Conservation (phyloP, 345 rosid species). For the Capsella bursapastoris region DNA sequence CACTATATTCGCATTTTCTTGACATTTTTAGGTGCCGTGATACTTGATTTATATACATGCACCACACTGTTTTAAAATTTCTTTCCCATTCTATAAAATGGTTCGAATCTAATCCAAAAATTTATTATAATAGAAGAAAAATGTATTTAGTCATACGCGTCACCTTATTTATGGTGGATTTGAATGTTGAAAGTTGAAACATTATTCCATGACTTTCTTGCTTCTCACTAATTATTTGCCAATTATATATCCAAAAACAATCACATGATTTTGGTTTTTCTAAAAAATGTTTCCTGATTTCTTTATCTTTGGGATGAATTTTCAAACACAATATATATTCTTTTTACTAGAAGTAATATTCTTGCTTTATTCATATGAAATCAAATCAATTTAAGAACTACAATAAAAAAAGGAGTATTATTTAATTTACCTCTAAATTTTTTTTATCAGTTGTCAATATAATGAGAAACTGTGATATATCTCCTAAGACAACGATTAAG, state of each 20-base stretch:
- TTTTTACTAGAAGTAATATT: not conserved
- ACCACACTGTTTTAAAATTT: not conserved
- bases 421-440: not conserved
- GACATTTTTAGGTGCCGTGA: conserved; percentile 15
- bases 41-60: not conserved
- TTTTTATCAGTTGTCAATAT: not conserved
- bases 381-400: not conserved
- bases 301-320: not conserved
- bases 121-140: not conserved
- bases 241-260: not conserved
- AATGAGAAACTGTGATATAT: not conserved
- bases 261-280: not conserved
- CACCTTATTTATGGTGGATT: conserved; percentile 19
- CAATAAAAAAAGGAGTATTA: too few species aligned
- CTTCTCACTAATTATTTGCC: not conserved
- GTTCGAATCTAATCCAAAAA: conserved; percentile 19
- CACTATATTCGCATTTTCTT: conserved; percentile 15
- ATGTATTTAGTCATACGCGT: not conserved
- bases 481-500: not conserved
- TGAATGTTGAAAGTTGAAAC: conserved; percentile 23
- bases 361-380: not conserved
- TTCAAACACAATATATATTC: not conserved
- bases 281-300: too few species aligned
- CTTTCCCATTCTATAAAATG: not conserved
- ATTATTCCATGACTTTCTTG: conserved; percentile 24